Evolutionary conservation across 73 alveolate genomes (phyloP).

Genomic region (Breviolum minutum): DNA sequence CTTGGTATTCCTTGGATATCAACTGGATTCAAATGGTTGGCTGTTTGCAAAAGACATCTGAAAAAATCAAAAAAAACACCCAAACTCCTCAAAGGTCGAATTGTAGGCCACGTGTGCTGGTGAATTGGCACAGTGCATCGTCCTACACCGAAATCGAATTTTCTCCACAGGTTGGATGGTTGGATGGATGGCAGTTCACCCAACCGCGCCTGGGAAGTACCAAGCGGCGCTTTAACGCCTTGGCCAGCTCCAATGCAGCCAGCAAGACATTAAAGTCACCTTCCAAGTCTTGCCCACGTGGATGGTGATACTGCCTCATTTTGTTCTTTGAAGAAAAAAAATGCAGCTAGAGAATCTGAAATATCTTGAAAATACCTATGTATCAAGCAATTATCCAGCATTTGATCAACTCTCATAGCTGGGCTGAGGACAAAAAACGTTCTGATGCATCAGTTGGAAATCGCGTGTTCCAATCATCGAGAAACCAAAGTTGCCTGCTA

Average conservation of each 20-base stretch:
- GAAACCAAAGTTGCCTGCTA: constrained; percentile 44
- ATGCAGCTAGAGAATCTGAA: not conserved
- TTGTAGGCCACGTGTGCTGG: constrained; percentile 38
- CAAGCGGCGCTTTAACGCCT: constrained; percentile 63
- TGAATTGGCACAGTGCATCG: constrained; percentile 70
- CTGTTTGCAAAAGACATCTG: too few species aligned
- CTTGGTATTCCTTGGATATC: too few species aligned
- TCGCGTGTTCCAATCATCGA: constrained; percentile 42
- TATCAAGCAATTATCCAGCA: not conserved
- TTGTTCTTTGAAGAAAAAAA: not conserved
- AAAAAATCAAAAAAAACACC: not conserved
- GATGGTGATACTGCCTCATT: constrained; percentile 27
- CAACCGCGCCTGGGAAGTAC: constrained; percentile 28
- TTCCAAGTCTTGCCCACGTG: constrained; percentile 32
- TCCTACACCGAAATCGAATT: not conserved
- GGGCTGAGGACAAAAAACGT: constrained; percentile 1
- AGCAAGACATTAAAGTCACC: constrained; percentile 44
- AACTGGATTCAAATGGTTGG: not conserved
- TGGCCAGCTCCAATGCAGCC: constrained; percentile 61
- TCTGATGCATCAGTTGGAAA: not conserved
- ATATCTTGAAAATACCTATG: not conserved
- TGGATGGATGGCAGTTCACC: not conserved
- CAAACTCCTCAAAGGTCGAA: not conserved
- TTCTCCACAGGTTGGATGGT: not conserved
- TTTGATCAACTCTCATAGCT: not conserved